Evolutionary conservation across 768 basidiomycete species (phyloP).

Genomic region (Crassisporium funariophilum): DNA sequence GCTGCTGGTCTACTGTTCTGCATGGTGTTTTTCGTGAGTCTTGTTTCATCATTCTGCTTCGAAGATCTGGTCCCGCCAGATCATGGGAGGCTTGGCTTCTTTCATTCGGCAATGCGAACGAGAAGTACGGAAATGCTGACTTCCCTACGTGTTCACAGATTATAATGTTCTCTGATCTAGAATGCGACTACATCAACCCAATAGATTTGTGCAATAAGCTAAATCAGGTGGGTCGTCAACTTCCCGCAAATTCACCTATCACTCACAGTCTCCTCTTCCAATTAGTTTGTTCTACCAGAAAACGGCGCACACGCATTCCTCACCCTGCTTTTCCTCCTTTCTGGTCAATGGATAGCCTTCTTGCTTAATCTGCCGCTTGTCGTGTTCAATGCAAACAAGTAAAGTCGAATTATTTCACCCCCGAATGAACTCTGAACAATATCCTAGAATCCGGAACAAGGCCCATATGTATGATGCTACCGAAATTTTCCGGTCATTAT

Average conservation of each 20-base stretch:
- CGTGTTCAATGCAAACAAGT: slow-evolving; percentile 94
- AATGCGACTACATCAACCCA: slow-evolving; percentile 99
- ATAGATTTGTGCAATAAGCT: slow-evolving; percentile 99
- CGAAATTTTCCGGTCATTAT: slow-evolving; percentile 95
- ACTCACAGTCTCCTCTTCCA: neutral
- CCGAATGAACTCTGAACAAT: slow-evolving; percentile 3
- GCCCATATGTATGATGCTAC: slow-evolving; percentile 99
- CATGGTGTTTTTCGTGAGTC: slow-evolving; percentile 98
- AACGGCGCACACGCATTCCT: slow-evolving; percentile 94
- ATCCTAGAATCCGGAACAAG: slow-evolving; percentile 79
- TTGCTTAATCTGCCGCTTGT: slow-evolving; percentile 88
- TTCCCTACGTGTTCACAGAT: slow-evolving; percentile 55
- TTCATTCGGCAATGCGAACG: no score
- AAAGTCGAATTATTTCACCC: slow-evolving; percentile 35
- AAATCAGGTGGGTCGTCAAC: slow-evolving; percentile 80
- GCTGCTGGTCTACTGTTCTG: slow-evolving; percentile 95
- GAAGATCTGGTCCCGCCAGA: neutral
- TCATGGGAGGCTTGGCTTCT: no score
- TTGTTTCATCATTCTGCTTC: neutral
- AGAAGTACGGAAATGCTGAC: slow-evolving; percentile 11
- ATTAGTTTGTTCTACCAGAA: slow-evolving; percentile 95
- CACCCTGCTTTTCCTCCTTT: slow-evolving; percentile 86
- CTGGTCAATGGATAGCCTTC: slow-evolving; percentile 95
- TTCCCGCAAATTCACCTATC: neutral
- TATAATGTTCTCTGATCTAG: slow-evolving; percentile 99